A percentile compares a stretch with the other conserved stretches of the same genome.
phyloP scores from a whole-genome alignment of 306 rosid genomes.

The Vigna hirtella region DNA sequence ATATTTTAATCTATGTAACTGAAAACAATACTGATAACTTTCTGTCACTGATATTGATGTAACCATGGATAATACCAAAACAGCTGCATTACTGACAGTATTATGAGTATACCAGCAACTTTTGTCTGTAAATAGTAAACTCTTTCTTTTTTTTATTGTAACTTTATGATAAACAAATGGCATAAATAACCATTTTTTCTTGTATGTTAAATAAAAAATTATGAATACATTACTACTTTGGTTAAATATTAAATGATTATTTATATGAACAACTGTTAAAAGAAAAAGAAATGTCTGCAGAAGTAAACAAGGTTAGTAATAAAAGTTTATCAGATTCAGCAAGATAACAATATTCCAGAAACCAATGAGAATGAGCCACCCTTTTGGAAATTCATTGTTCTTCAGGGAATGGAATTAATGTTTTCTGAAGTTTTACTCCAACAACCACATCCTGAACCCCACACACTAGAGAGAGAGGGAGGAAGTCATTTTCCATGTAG shows the following conservation, averaged over 20 bases:
- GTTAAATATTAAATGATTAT: too few relatives aligned
- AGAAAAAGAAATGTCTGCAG: not conserved
- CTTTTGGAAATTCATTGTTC: constrained; percentile 12
- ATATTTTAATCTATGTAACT: too few relatives aligned
- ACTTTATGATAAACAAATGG: not conserved
- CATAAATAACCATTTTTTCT: too few relatives aligned
- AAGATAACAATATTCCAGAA: not conserved
- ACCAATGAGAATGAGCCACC: not conserved
- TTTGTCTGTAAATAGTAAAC: not conserved
- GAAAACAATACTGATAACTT: too few relatives aligned
- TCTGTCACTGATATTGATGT: too few relatives aligned
- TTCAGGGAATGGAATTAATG: constrained; percentile 41
- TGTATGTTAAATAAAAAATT: too few relatives aligned
- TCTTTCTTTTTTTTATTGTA: not conserved
- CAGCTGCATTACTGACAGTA: too few relatives aligned
- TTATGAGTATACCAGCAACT: not conserved
- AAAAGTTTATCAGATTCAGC: not conserved
- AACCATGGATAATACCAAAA: too few relatives aligned
- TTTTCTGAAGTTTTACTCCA: constrained; percentile 80
- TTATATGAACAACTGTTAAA: not conserved
- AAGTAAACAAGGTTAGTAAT: not conserved
- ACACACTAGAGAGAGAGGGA: constrained; percentile 46
- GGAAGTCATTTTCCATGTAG: constrained; percentile 74
- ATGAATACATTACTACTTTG: too few relatives aligned
- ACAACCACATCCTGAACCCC: constrained; percentile 57